Conservation (phyloP, 176 grass and related monocot species). For the Triticum timopheevii region DNA sequence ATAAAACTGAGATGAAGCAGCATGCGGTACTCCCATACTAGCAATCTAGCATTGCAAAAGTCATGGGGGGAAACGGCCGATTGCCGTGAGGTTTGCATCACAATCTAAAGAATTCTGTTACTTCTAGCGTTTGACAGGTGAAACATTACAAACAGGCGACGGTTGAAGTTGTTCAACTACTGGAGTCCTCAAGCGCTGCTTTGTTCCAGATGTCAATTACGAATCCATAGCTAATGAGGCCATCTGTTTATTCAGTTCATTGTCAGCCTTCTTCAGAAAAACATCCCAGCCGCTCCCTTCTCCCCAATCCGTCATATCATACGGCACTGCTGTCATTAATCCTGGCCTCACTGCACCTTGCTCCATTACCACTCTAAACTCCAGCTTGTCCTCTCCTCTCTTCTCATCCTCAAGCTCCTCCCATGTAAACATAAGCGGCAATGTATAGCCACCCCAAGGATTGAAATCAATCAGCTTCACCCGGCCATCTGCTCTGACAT, state of each 20-base stretch:
- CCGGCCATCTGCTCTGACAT: slow-evolving; percentile 39
- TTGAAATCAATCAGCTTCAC: slow-evolving; percentile 90
- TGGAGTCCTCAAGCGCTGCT: neutral
- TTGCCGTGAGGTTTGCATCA: neutral
- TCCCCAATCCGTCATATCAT: slow-evolving; percentile 85
- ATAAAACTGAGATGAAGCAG: slow-evolving; percentile 7
- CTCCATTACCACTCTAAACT: slow-evolving; percentile 62
- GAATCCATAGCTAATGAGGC: neutral
- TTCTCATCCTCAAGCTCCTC: slow-evolving; percentile 56
- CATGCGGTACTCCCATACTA: neutral
- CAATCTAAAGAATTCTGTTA: neutral
- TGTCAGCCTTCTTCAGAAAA: slow-evolving; percentile 74
- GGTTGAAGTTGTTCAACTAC: neutral
- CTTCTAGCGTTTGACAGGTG: neutral
- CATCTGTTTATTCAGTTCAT: slow-evolving; percentile 57
- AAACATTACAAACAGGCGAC: neutral
- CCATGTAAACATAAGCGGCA: slow-evolving; percentile 77
- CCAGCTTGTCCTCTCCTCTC: slow-evolving; percentile 25
- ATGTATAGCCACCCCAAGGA: slow-evolving; percentile 75
- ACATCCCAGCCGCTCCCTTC: slow-evolving; percentile 87
- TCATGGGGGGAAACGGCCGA: neutral
- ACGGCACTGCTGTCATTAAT: slow-evolving; percentile 75
- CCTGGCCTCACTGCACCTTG: slow-evolving; percentile 73
- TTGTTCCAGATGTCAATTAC: neutral
- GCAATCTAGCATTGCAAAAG: neutral